phyloP scores from a whole-genome alignment of 768 basidiomycete genomes.

The Amanita subjunquillea region DNA sequence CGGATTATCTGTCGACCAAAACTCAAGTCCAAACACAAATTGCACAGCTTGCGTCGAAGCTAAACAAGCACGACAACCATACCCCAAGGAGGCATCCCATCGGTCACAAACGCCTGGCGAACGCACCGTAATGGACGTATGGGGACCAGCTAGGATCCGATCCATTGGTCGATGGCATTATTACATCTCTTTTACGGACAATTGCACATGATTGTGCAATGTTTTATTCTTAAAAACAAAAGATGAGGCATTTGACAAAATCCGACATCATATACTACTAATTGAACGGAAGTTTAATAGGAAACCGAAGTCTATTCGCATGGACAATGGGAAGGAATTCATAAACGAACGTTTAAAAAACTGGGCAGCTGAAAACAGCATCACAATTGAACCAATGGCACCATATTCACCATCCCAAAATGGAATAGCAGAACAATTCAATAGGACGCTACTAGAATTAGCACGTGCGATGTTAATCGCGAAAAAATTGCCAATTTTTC shows the following conservation, averaged over 20 bases:
- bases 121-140: slow-evolving; percentile 6
- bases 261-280: neutral
- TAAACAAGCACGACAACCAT: neutral
- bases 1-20: neutral
- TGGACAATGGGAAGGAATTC: slow-evolving; percentile 17
- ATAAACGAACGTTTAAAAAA: slow-evolving; percentile 11
- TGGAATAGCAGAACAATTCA: slow-evolving; percentile 20
- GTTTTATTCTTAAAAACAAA: neutral
- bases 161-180: neutral
- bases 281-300: slow-evolving; percentile 11
- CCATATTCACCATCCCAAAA: too few relatives aligned
- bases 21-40: neutral
- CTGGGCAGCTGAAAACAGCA: too few relatives aligned
- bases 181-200: neutral
- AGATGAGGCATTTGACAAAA: neutral
- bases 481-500: slow-evolving; percentile 7
- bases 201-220: neutral
- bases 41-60: neutral
- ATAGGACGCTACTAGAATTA: slow-evolving; percentile 14
- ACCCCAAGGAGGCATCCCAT: too few relatives aligned
- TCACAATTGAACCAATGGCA: too few relatives aligned
- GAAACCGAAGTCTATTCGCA: slow-evolving; percentile 8
- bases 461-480: slow-evolving; percentile 14
- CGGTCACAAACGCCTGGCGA: neutral
- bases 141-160: neutral